Evolutionary conservation across 441 rosid species (phyloP), one percentile per base, ranked within the genome.

Genomic region (Melastoma candidum): DNA sequence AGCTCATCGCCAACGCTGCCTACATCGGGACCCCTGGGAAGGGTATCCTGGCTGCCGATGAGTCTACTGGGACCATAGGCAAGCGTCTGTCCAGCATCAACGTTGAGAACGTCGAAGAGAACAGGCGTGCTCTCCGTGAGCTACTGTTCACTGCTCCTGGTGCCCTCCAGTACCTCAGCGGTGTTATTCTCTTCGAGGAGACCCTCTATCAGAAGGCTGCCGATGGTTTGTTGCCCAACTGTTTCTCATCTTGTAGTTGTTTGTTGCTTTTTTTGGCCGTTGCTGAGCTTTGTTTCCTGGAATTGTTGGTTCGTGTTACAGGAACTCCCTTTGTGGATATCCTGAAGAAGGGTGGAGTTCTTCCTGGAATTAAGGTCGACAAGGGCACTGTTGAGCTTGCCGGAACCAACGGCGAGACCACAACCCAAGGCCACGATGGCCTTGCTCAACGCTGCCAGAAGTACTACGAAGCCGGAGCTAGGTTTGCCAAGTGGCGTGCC

Each of bases 141-240:
- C 66, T 62, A 7, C 66, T 62, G 17, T 62, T 62, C 49, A 47
- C 54, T 59, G 49, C 66, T 44, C 66, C 66, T 22, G 66, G 66
- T 26, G 66, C 66, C 11, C 59, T 62, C 26, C 54, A 62, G 13
- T 54, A 44, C 59, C 59, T 62, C 41, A 62, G 66, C 44, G 60
- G 66, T 26, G 54, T 56, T 51, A 62, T 62, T 59, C 65, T 62
- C 59, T 62, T 62, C n/a, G 66, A 62, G 66, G 66, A 54, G 17
- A 62, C 66, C 0, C 59, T 61, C 49, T 62, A 54, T 44, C 66
- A 62, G 50, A 48, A 54, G 60, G 49, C 66, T 12, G 53, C 48
- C 26, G 65, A 62, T 45, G 66, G 61, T 58, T 47, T 47, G 52
- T 57, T 1, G 3, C 13, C 3, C 47, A 11, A 25, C 9, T 29